phyloP scores from a whole-genome alignment of 257 asterid genomes.

The Solanum piurae region DNA sequence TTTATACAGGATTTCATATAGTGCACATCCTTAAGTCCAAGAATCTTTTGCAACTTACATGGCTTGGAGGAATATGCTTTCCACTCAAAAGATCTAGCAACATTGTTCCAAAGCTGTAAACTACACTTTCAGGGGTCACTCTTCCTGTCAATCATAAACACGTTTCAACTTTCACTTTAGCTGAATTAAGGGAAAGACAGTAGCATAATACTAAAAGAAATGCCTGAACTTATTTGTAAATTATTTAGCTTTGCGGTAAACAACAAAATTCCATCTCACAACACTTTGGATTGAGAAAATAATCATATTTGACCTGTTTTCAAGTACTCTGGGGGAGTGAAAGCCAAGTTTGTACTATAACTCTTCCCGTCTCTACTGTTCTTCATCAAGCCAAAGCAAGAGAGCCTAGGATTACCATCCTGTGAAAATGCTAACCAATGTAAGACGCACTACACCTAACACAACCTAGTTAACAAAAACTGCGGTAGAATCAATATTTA shows the following conservation, averaged over 20 bases:
- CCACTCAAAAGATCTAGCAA: conserved; percentile 45
- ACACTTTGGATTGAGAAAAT: neutral
- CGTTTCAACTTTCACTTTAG: neutral
- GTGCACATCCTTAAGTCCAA: neutral
- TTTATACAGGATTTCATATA: neutral
- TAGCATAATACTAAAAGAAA: neutral
- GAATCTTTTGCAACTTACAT: conserved; percentile 17
- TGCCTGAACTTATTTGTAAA: neutral
- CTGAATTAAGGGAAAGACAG: neutral
- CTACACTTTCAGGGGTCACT: conserved; percentile 42
- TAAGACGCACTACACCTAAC: neutral
- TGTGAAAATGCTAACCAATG: neutral
- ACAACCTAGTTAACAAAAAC: neutral
- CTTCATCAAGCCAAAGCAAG: conserved; percentile 50
- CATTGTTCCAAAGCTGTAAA: conserved; percentile 49
- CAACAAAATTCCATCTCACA: neutral
- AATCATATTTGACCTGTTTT: conserved; percentile 26
- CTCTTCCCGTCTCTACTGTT: conserved; percentile 49
- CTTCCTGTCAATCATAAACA: conserved; percentile 25
- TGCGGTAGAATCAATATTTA: neutral
- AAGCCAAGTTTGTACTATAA: conserved; percentile 43
- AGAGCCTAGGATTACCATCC: conserved; percentile 49
- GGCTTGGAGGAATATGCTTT: conserved; percentile 53
- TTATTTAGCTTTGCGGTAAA: neutral
- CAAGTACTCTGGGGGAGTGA: conserved; percentile 46